Evolutionary conservation across 176 grass and related monocot genomes (phyloP), one percentile per base, ranked within the genome.

Genomic region (Ensete ventricosum): DNA sequence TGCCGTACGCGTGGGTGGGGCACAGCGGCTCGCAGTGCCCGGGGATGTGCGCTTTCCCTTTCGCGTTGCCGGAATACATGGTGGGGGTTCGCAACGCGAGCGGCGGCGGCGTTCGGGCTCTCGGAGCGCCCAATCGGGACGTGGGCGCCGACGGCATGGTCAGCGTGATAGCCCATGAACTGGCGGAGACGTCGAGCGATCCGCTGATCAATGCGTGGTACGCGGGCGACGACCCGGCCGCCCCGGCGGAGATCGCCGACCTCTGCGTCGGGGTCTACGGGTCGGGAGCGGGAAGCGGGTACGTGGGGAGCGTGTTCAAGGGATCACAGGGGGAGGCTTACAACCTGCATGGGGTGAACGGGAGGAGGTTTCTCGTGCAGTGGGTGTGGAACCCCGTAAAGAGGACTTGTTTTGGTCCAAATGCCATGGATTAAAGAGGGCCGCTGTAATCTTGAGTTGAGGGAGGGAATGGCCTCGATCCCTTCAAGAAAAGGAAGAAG

Each of bases 1-100:
- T 98, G 53, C 95, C 95, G 6, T 98, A 87, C 58, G 88, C 90
- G n/a, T 99, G 90, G 95, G 87, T 94, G 1, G 95, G 95, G 0
- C 85, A 99, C 77, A 93, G 90, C 79, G 90, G 54, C 26, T 24
- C 72, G 48, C 90, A 89, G 88, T 99, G 95, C 74, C 88, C 90
- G 0, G 95, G 89, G 16, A 80, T 83, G 75, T 99, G 95, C 62
- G 88, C 90, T 0, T 94, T 78, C 80, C 95, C 95, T 14, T 99
- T 94, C 76, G 95, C 86, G 0, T 77, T 77, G 59, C 84, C 79
- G 13, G 67, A 54, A 5, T 81, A 80, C 78, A 34, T 76, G 25
- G 76, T 75, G 20, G 78, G 79, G 72, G 55, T 50, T 16, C 14
- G 7, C 20, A 51, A 57, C 57, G 21, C 29, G 22, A 20, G 27